These are phyloP conservation scores for Penicillium waksmanii DNA, from an alignment of 495 filamentous ascomycete species.

Conservation along the genomic window DNA sequence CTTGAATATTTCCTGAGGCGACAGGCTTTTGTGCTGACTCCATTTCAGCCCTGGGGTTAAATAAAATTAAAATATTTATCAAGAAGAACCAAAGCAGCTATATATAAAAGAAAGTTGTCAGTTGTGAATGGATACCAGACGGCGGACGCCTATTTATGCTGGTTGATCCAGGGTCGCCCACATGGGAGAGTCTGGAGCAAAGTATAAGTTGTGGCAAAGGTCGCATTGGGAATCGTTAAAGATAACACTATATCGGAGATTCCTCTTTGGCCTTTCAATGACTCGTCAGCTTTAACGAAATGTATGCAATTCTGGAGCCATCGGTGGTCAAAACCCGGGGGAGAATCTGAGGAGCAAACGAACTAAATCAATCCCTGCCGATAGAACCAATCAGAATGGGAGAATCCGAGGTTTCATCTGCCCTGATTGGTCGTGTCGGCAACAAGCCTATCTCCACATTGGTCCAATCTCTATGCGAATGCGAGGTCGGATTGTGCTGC, in stretches of 20 bases:
- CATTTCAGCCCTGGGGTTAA: not conserved
- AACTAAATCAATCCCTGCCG: conserved; percentile 7
- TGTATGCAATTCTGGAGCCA: not conserved
- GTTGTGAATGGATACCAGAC: not conserved
- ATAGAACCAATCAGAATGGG: conserved; percentile 9
- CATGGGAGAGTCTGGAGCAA: not conserved
- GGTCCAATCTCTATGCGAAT: not conserved
- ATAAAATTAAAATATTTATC: not conserved
- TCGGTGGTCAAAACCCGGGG: conserved; percentile 13
- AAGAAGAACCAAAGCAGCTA: not conserved
- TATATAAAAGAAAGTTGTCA: not conserved
- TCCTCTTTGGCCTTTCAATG: not conserved
- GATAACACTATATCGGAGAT: not conserved
- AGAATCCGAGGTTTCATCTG: not conserved
- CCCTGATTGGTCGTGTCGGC: conserved; percentile 11
- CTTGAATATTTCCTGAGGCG: not conserved
- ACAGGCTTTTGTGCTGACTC: not conserved
- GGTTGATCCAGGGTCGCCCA: not conserved
- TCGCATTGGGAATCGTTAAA: not conserved
- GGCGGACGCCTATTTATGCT: conserved; percentile 1
- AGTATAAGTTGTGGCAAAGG: not conserved
- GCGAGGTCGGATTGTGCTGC: not conserved
- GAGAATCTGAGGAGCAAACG: conserved; percentile 2
- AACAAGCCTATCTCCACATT: conserved; percentile 1
- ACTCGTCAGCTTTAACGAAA: not conserved